A percentile compares a stretch with the other conserved stretches of the same genome.
Conservation (phyloP, 192 early-diverging fungal species). For the Coemansia sp. region DNA sequence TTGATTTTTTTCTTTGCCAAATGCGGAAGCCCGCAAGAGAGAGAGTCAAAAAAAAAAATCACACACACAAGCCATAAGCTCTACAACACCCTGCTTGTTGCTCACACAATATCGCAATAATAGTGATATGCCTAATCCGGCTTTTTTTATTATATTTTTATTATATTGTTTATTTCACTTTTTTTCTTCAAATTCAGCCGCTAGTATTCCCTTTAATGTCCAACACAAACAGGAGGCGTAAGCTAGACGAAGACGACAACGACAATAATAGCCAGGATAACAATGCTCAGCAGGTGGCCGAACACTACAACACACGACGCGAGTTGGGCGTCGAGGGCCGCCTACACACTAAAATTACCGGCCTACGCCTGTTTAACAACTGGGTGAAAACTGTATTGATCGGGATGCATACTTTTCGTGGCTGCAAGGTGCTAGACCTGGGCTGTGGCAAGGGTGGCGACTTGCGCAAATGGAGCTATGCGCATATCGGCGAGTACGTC, state of each 20-base stretch:
- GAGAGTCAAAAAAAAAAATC: not conserved
- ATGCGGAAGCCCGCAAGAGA: not conserved
- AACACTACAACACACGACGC: slow-evolving; percentile 86
- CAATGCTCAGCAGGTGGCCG: slow-evolving; percentile 62
- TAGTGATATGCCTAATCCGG: not conserved
- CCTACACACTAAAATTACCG: slow-evolving; percentile 82
- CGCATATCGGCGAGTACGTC: slow-evolving; percentile 72
- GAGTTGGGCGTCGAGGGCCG: slow-evolving; percentile 77
- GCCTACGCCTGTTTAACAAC: slow-evolving; percentile 93
- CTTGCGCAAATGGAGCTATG: slow-evolving; percentile 78
- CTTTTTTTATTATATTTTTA: too few species aligned
- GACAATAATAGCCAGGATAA: slow-evolving; percentile 13
- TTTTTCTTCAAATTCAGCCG: slow-evolving; percentile 3
- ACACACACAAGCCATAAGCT: not conserved
- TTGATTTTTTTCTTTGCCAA: not conserved
- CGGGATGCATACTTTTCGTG: slow-evolving; percentile 61
- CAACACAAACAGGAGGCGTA: not conserved
- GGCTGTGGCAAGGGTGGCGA: slow-evolving; percentile 97
- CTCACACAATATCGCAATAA: not conserved
- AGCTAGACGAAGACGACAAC: not conserved
- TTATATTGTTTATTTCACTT: too few species aligned
- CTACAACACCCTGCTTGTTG: not conserved
- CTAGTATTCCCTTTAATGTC: not conserved
- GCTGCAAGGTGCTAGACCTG: slow-evolving; percentile 79
- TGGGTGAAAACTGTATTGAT: slow-evolving; percentile 95